A percentile compares a stretch with the other conserved stretches of the same genome.
These are phyloP conservation scores for Sicyos baderoa DNA, from an alignment of 306 rosid genomes.

Conservation along the genomic window DNA sequence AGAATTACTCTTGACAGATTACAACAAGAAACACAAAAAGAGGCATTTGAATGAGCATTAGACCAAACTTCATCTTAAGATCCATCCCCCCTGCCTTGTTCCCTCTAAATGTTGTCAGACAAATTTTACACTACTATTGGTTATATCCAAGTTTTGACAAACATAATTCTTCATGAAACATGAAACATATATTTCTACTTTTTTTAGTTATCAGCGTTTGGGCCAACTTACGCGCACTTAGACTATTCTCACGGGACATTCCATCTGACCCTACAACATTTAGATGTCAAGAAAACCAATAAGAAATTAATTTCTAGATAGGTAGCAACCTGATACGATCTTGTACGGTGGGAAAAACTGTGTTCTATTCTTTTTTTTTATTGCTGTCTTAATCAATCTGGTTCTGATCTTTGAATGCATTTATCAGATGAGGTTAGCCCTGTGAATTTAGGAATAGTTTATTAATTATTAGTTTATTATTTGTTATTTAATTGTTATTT, in stretches of 20 bases:
- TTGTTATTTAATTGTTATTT: too few species aligned
- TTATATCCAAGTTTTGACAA: not conserved
- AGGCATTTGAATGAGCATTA: not conserved
- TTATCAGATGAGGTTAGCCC: conserved; percentile 74
- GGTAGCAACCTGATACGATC: too few species aligned
- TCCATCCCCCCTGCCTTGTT: not conserved
- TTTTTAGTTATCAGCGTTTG: too few species aligned
- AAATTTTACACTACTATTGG: not conserved
- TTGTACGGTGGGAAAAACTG: not conserved
- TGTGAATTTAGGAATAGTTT: too few species aligned
- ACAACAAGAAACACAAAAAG: not conserved
- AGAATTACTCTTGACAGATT: not conserved
- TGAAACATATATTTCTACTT: too few species aligned
- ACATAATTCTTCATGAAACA: too few species aligned
- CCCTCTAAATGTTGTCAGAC: not conserved
- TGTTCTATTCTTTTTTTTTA: not conserved
- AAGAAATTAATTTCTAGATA: too few species aligned
- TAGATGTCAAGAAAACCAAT: too few species aligned
- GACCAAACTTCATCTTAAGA: not conserved
- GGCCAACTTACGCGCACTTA: too few species aligned
- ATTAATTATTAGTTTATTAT: too few species aligned
- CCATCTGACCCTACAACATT: too few species aligned
- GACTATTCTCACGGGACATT: too few species aligned
- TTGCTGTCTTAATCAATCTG: not conserved
- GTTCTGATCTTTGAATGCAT: not conserved